A percentile compares a stretch with the other conserved stretches of the same genome.
These are phyloP conservation scores for Fonsecaea erecta DNA, from an alignment of 2,329 filamentous ascomycete species.

Conservation along the genomic window DNA sequence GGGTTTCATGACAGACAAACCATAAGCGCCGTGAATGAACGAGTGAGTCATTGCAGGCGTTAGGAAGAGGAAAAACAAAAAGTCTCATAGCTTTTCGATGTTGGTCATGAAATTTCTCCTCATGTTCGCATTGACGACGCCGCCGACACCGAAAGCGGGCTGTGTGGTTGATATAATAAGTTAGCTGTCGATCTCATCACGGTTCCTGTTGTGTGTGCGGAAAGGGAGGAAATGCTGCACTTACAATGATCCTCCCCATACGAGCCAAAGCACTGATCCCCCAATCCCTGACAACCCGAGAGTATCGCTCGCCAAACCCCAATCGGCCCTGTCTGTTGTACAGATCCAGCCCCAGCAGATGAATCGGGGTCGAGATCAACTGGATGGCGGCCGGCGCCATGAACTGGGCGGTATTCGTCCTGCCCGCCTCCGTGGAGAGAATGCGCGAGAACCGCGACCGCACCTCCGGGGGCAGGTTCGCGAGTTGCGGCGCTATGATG, in stretches of 20 bases:
- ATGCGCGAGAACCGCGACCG: conserved; percentile 51
- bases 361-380: conserved; percentile 77
- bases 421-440: conserved; percentile 37
- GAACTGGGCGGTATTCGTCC: conserved; percentile 69
- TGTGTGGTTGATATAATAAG: conserved; percentile 48
- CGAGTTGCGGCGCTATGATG: conserved; percentile 72
- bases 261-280: conserved; percentile 71
- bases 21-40: not conserved
- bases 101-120: conserved; percentile 34
- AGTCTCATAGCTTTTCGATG: conserved; percentile 19
- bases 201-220: too few relatives aligned
- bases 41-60: not conserved
- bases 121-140: conserved; percentile 71
- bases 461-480: conserved; percentile 61
- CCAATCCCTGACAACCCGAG: conserved; percentile 74
- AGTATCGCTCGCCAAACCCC: conserved; percentile 61
- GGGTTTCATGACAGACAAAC: not conserved
- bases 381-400: conserved; percentile 77
- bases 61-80: not conserved
- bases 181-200: conserved; percentile 2
- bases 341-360: conserved; percentile 80
- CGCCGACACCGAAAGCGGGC: conserved; percentile 85
- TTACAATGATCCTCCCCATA: conserved; percentile 69
- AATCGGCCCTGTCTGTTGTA: conserved; percentile 68
- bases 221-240: conserved; percentile 2